Base-by-base conservation (phyloP, 2,329 filamentous ascomycete species). In the Clonostachys sp. region DNA sequence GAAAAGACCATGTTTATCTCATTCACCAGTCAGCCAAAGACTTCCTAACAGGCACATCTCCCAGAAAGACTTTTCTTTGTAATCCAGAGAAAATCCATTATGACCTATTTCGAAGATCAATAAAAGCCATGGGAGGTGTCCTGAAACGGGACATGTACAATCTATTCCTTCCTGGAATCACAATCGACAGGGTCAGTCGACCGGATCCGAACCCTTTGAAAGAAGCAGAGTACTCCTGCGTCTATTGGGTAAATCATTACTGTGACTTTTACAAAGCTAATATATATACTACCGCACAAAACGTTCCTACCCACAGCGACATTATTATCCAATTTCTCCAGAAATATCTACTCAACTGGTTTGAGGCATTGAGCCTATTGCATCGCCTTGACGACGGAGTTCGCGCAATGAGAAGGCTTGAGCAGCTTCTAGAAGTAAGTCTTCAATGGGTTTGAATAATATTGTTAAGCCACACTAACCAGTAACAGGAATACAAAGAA, bases 11-110 rank as follows among this genome's bases (percentile, higher is more conserved):
- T 1, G 42, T 73, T 7, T 63, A 57, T 41, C 63, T 71, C 50
- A 59, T 74, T 1, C 68, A 74, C 49, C 63, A 70, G 47, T 73
- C 70, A 5, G 72, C 68, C 0, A 71, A 71, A 50, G 70, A 74
- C 16, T 71, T 60, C 50, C 47, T 76, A 2, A 24, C 51, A 6
- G 34, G 53, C 16, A 47, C 57, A 9, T 30, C 24, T 30, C 3
- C 5, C 24, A 30, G 9, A 30, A 30, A 30, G 9, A 10, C 2
- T 30, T 10, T 10, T 10, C 9, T 3, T 30, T 30, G 24, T 5
- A 4, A 30, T 1, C 24, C 24, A 30, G 7, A 30, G 9, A 10
- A 5, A 30, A 52, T 50, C 44, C 65, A 74, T 46, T 35, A 57
- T 14, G 5, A 2, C 0, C 61, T 74, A 6, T 64, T 68, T 44